Conservation (phyloP, 345 rosid species). For the Salix udensis region DNA sequence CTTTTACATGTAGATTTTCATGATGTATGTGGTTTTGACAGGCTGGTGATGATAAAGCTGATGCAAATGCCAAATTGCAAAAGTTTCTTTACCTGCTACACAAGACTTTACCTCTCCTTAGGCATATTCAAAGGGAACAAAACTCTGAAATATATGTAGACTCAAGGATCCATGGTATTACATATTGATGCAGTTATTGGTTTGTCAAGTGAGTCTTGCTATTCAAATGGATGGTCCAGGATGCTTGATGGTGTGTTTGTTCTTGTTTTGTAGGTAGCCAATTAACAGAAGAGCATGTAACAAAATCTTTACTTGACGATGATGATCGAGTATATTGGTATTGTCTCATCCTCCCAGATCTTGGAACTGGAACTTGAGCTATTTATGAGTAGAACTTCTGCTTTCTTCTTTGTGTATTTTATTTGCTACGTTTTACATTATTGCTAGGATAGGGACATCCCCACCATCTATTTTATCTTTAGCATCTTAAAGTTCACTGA, state of each 20-base stretch:
- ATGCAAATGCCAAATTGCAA: slow-evolving; percentile 28
- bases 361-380: background rate
- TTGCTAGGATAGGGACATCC: background rate
- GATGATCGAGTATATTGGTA: slow-evolving; percentile 58
- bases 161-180: slow-evolving; percentile 34
- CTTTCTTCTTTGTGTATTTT: background rate
- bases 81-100: slow-evolving; percentile 39
- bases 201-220: slow-evolving; percentile 2
- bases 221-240: background rate
- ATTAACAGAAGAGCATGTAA: slow-evolving; percentile 33
- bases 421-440: background rate
- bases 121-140: slow-evolving; percentile 46
- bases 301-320: slow-evolving; percentile 29
- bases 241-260: slow-evolving; percentile 10
- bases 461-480: background rate
- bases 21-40: slow-evolving; percentile 20
- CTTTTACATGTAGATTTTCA: background rate
- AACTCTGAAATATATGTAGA: slow-evolving; percentile 38
- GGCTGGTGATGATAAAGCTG: slow-evolving; percentile 32
- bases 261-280: slow-evolving; percentile 30
- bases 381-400: background rate
- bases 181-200: background rate
- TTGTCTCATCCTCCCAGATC: slow-evolving; percentile 19
- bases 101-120: slow-evolving; percentile 44
- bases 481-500: background rate